Conservation (phyloP, 495 filamentous ascomycete species). For the Pyronema omphalodes region DNA sequence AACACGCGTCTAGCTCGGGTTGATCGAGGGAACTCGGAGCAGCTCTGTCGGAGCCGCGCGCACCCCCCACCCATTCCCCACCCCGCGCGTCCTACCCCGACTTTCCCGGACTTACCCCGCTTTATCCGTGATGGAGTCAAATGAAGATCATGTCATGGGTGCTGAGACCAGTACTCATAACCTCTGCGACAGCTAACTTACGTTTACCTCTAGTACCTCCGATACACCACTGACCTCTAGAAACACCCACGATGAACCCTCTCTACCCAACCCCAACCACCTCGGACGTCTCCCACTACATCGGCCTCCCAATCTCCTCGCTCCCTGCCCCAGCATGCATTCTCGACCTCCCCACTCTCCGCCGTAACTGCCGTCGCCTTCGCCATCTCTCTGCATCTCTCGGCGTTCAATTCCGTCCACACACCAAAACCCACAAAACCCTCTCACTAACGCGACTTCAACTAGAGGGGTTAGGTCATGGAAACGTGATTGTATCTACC, state of each 20-base stretch:
- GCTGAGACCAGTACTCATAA: too few relatives aligned
- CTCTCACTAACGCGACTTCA: constrained; percentile 54
- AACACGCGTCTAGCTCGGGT: too few relatives aligned
- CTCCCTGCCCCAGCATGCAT: constrained; percentile 50
- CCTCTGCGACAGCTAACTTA: too few relatives aligned
- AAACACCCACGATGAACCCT: background rate
- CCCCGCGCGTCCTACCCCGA: too few relatives aligned
- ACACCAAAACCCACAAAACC: constrained; percentile 86
- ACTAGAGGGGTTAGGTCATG: constrained; percentile 35
- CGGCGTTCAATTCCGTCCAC: constrained; percentile 52
- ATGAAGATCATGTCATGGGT: too few relatives aligned
- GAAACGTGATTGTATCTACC: constrained; percentile 52
- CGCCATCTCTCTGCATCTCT: constrained; percentile 41
- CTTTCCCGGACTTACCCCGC: too few relatives aligned
- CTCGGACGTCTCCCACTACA: constrained; percentile 27
- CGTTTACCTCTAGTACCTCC: too few relatives aligned
- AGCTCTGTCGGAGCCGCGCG: too few relatives aligned
- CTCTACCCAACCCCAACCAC: background rate
- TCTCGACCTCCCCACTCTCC: constrained; percentile 48
- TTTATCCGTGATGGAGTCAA: too few relatives aligned
- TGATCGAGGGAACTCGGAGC: too few relatives aligned
- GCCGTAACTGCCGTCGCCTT: constrained; percentile 56
- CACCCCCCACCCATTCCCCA: too few relatives aligned
- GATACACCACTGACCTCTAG: too few relatives aligned
- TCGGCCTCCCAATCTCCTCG: constrained; percentile 42